Conservation (phyloP, 805 yeast genomes). For the Saturnispora sanitii region DNA sequence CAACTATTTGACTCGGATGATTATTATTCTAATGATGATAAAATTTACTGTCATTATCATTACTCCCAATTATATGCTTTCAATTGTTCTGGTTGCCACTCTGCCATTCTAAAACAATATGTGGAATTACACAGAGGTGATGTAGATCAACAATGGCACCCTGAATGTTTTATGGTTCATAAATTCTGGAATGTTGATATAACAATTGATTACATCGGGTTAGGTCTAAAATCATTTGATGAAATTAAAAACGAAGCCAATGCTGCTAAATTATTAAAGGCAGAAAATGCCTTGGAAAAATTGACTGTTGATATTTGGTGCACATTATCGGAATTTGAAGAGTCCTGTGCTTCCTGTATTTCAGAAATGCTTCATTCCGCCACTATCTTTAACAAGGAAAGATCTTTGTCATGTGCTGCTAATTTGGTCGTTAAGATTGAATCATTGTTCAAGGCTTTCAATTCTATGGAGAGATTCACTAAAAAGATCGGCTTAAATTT, state of each 20-base stretch:
- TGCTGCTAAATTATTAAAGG: constrained; percentile 39
- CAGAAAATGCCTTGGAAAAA: constrained; percentile 57
- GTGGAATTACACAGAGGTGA: constrained; percentile 90
- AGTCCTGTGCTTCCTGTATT: constrained; percentile 77
- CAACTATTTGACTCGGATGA: constrained; percentile 87
- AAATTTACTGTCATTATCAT: constrained; percentile 85
- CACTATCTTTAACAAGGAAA: constrained; percentile 56
- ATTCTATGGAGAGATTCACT: constrained; percentile 29
- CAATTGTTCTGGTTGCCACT: constrained; percentile 87
- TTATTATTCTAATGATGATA: constrained; percentile 77
- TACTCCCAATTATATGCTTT: constrained; percentile 80
- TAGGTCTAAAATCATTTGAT: constrained; percentile 18
- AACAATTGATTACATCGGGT: constrained; percentile 49
- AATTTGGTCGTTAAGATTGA: constrained; percentile 64
- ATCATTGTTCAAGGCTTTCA: constrained; percentile 68
- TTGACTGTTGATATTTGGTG: constrained; percentile 67
- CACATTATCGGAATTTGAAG: constrained; percentile 80
- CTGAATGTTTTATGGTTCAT: constrained; percentile 96
- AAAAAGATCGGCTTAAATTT: constrained; percentile 13
- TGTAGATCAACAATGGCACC: constrained; percentile 94
- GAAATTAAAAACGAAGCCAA: constrained; percentile 32
- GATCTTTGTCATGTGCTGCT: constrained; percentile 64
- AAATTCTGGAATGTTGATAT: constrained; percentile 91
- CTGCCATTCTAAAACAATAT: constrained; percentile 87
- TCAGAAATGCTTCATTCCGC: constrained; percentile 86